Percentiles rank a stretch among this genome's conserved stretches.
Evolutionary conservation across 2,329 filamentous ascomycete genomes (phyloP).

Genomic region (Thielaviopsis punctulata): DNA sequence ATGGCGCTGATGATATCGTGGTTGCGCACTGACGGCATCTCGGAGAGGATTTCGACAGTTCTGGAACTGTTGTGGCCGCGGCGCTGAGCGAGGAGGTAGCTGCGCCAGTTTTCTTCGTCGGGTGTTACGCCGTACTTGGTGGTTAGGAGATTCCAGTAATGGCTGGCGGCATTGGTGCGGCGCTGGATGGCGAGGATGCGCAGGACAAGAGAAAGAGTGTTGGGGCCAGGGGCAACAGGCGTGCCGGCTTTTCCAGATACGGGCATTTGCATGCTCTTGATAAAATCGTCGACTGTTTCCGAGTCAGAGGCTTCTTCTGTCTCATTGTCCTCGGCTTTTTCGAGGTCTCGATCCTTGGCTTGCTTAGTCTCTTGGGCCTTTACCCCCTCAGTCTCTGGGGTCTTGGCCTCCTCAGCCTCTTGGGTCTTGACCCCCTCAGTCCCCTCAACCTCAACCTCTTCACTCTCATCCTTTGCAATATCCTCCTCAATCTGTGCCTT

Average conservation of each 20-base stretch:
- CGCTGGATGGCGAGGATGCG: slow-evolving; percentile 43
- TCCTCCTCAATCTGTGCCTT: too few species aligned
- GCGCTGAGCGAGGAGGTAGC: slow-evolving; percentile 50
- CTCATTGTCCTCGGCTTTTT: too few species aligned
- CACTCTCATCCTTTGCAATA: not conserved
- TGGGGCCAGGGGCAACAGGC: slow-evolving; percentile 30
- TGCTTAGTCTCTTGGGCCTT: too few species aligned
- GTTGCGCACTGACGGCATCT: slow-evolving; percentile 29
- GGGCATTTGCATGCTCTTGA: not conserved
- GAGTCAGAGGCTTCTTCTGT: too few species aligned
- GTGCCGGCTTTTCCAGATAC: slow-evolving; percentile 4
- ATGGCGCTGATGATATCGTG: slow-evolving; percentile 10
- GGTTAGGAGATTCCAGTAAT: slow-evolving; percentile 66
- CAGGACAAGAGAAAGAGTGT: slow-evolving; percentile 53
- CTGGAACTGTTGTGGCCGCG: slow-evolving; percentile 46
- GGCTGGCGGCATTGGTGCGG: slow-evolving; percentile 42
- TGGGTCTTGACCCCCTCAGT: not conserved
- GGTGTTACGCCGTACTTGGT: slow-evolving; percentile 42
- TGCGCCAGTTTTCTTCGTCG: slow-evolving; percentile 52
- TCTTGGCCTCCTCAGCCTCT: not conserved
- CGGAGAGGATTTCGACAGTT: slow-evolving; percentile 39
- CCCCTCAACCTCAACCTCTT: not conserved
- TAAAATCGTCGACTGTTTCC: not conserved
- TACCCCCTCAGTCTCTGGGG: too few species aligned
- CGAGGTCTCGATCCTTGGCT: too few species aligned